phyloP scores from a whole-genome alignment of 495 filamentous ascomycete genomes.

The Delitschia confertaspora region DNA sequence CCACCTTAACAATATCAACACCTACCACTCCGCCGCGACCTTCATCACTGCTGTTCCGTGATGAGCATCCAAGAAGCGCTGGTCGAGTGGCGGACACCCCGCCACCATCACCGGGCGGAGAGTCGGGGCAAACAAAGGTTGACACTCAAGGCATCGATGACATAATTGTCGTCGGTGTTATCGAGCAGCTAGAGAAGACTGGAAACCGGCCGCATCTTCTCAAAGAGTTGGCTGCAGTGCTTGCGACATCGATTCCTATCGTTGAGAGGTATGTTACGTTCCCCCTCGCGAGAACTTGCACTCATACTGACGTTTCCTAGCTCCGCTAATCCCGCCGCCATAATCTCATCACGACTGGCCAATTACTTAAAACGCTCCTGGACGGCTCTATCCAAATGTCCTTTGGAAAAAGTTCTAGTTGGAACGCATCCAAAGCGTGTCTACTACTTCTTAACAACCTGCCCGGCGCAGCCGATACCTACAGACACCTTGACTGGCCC shows the following conservation, averaged over 20 bases:
- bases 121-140: slow-evolving; percentile 51
- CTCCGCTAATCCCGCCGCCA: slow-evolving; percentile 88
- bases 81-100: slow-evolving; percentile 61
- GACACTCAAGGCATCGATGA: slow-evolving; percentile 86
- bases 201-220: slow-evolving; percentile 89
- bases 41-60: slow-evolving; percentile 34
- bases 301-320: slow-evolving; percentile 43
- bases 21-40: slow-evolving; percentile 45
- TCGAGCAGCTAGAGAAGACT: slow-evolving; percentile 83
- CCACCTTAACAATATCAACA: slow-evolving; percentile 36
- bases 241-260: slow-evolving; percentile 65
- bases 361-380: slow-evolving; percentile 83
- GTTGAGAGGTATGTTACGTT: slow-evolving; percentile 72
- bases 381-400: slow-evolving; percentile 73
- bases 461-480: slow-evolving; percentile 72
- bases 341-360: slow-evolving; percentile 85
- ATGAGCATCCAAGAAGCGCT: slow-evolving; percentile 41
- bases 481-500: slow-evolving; percentile 39
- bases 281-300: slow-evolving; percentile 7
- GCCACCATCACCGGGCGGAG: slow-evolving; percentile 66
- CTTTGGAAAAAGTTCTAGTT: slow-evolving; percentile 84
- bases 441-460: slow-evolving; percentile 89
- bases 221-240: slow-evolving; percentile 80
- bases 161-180: slow-evolving; percentile 87
- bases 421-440: slow-evolving; percentile 87